Evolutionary conservation across 257 asterid species (phyloP), one percentile per base, ranked within the genome.

Genomic region (Primulina eburnea): DNA sequence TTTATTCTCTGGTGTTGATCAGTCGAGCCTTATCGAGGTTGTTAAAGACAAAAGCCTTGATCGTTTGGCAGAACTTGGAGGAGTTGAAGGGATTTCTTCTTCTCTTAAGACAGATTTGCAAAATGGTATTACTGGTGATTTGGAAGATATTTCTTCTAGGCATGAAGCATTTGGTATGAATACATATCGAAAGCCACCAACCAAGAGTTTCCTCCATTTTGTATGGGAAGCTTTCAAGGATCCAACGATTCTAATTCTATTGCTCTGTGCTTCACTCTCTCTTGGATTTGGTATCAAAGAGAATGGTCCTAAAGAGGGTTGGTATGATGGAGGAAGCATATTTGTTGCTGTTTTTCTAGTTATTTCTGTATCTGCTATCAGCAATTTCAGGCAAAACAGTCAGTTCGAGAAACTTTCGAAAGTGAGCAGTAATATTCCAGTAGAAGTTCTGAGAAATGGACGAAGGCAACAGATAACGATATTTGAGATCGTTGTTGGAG

Each of bases 251-350:
- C 64, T 76, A 0, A 79, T 79, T 11, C 72, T 79, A 0, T 43
- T 80, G 0, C 79, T 30, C 0, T 80, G 84, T 21, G 84, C 84
- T 33, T 69, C 77, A 7, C 79, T 76, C 50, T 80, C 84, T 0
- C 79, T 80, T 8, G 81, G 81, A 10, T 80, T 80, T 24, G 84
- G 84, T 6, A 80, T 80, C 57, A 80, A 80, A 16, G 81, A 76
- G 30, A 8, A 80, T 47, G 84, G 84, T 7, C 76, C 37, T 0
- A 80, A 76, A 69, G 78, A 79, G 61, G 84, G 84, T 4, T 79
- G 81, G 81, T 79, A 79, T 30, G 84, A 79, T 28, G 81, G 84
- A 8, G 84, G 84, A 30, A 79, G 84, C 78, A 76, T 79, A 11
- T 79, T 79, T 24, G 60, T 79, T 12, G 80, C 81, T 11, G 80